Percentiles rank a stretch among this genome's conserved stretches.
Conservation (phyloP, 108 stramenopile species). For the Hondaea fermentalgiana region DNA sequence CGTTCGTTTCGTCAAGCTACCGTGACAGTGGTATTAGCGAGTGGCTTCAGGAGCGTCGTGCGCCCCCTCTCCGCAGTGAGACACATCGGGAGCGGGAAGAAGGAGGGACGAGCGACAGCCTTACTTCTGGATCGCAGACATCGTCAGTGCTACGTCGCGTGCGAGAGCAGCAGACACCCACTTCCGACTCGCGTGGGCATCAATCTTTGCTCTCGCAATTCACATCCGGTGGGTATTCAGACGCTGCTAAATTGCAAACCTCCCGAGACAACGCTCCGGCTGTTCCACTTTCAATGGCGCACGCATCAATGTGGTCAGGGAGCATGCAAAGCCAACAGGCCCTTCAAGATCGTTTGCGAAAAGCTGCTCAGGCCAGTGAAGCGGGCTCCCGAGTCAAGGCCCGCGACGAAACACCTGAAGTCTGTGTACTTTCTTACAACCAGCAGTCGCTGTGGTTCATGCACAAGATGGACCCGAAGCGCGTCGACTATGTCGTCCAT, state of each 20-base stretch:
- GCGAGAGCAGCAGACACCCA: neutral
- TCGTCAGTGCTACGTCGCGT: neutral
- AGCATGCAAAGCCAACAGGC: neutral
- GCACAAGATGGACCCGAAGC: constrained; percentile 1
- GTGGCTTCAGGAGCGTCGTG: neutral
- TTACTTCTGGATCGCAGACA: neutral
- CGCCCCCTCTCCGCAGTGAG: neutral
- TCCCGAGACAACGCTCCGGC: too few relatives aligned
- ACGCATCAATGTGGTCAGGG: neutral
- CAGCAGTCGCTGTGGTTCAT: constrained; percentile 10
- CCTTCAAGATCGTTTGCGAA: neutral
- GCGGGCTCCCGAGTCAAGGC: too few relatives aligned
- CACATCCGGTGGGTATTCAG: too few relatives aligned
- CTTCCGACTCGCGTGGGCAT: neutral
- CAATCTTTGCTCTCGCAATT: too few relatives aligned
- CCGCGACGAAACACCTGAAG: neutral
- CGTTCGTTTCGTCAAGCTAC: neutral
- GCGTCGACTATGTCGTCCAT: neutral
- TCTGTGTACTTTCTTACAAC: constrained; percentile 6
- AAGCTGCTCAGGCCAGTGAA: neutral
- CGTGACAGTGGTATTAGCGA: neutral
- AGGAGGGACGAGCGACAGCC: neutral
- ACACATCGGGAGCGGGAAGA: neutral
- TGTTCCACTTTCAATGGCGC: neutral
- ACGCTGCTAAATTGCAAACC: too few relatives aligned